Evolutionary conservation across 495 filamentous ascomycete genomes (phyloP).

Genomic region (Penicillium robsamsonii): DNA sequence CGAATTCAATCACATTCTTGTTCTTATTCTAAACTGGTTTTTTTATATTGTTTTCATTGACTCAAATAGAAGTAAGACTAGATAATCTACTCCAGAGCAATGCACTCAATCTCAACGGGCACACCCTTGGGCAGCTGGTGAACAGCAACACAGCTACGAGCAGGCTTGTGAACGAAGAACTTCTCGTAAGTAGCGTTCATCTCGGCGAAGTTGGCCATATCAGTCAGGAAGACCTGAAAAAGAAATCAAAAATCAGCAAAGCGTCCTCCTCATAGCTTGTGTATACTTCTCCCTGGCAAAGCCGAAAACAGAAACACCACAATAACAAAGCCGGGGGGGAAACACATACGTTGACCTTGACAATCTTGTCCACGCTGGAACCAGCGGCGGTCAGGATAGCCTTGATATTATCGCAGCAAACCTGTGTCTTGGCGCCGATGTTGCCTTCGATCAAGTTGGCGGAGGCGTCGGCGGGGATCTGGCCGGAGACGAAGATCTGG

Average conservation of each 20-base stretch:
- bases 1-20: background rate
- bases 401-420: conserved; percentile 74
- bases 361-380: conserved; percentile 67
- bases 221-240: conserved; percentile 69
- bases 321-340: conserved; percentile 35
- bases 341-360: conserved; percentile 63
- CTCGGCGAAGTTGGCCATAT: conserved; percentile 80
- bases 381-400: conserved; percentile 76
- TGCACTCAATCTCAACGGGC: conserved; percentile 88
- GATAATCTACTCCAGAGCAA: conserved; percentile 55
- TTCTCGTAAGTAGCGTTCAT: conserved; percentile 90
- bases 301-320: background rate
- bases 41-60: background rate
- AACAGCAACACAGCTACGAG: conserved; percentile 89
- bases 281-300: background rate
- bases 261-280: background rate
- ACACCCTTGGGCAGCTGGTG: conserved; percentile 87
- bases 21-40: background rate
- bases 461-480: conserved; percentile 76
- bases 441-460: conserved; percentile 73
- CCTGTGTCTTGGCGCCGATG: conserved; percentile 72
- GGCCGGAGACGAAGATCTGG: conserved; percentile 88
- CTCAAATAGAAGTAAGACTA: conserved; percentile 2
- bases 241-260: conserved; percentile 12
- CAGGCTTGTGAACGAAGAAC: conserved; percentile 84